These are phyloP conservation scores for Paracorniculantispora psalliotae DNA, from an alignment of 2,329 filamentous ascomycete species.

Conservation along the genomic window DNA sequence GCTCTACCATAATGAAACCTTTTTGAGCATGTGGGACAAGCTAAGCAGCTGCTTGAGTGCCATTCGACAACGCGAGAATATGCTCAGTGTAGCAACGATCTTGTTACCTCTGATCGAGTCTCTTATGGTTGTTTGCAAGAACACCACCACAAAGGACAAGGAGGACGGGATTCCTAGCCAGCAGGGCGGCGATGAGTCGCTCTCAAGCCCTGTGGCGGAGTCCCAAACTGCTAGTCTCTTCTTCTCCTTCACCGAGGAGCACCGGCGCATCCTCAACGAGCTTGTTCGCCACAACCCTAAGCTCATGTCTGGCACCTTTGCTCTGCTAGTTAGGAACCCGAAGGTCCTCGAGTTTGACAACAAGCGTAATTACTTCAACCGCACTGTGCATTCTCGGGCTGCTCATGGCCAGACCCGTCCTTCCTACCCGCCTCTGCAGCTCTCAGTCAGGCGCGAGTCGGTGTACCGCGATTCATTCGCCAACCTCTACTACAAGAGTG, in stretches of 20 bases:
- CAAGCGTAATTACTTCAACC: slow-evolving; percentile 98
- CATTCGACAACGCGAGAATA: slow-evolving; percentile 87
- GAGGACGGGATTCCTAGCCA: slow-evolving; percentile 53
- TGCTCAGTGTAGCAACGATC: slow-evolving; percentile 96
- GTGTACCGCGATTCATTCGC: slow-evolving; percentile 99
- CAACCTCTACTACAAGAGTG: slow-evolving; percentile 93
- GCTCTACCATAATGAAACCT: slow-evolving; percentile 86
- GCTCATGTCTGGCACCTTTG: slow-evolving; percentile 97
- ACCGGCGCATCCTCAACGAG: slow-evolving; percentile 95
- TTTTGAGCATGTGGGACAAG: slow-evolving; percentile 86
- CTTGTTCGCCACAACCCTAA: slow-evolving; percentile 95
- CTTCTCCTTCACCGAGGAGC: slow-evolving; percentile 96
- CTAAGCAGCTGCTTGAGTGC: slow-evolving; percentile 82
- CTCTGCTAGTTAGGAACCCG: slow-evolving; percentile 92
- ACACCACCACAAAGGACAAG: slow-evolving; percentile 77
- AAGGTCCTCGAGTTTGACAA: slow-evolving; percentile 99
- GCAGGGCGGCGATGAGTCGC: slow-evolving; percentile 59
- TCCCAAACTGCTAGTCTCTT: slow-evolving; percentile 83
- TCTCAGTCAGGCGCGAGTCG: slow-evolving; percentile 85
- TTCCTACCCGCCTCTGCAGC: slow-evolving; percentile 67
- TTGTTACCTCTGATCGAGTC: slow-evolving; percentile 91
- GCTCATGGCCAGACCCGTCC: slow-evolving; percentile 66
- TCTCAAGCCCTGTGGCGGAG: slow-evolving; percentile 72
- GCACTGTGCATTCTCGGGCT: slow-evolving; percentile 72
- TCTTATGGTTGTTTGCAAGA: slow-evolving; percentile 99